phyloP scores from a whole-genome alignment of 139 green algal genomes.

The Spirogloea muscicola region DNA sequence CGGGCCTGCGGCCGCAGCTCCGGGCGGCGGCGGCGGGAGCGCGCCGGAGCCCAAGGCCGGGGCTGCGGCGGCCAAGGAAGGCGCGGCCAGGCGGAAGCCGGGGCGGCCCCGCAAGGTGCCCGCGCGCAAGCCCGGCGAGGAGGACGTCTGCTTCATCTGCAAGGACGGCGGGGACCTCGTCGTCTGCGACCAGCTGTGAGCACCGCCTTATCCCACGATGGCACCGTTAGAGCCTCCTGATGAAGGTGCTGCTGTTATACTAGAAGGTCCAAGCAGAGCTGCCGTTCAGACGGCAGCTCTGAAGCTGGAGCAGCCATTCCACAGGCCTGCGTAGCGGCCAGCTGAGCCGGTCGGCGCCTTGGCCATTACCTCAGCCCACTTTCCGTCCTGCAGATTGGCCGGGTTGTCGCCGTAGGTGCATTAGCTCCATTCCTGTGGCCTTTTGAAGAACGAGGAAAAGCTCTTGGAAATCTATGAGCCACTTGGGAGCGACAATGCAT shows the following conservation, averaged over 20 bases:
- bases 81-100: background rate
- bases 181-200: conserved; percentile 39
- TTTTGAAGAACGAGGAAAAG: no score
- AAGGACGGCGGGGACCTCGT: conserved; percentile 38
- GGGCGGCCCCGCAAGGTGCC: background rate
- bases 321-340: background rate
- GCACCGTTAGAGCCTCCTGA: no score
- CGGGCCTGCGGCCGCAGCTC: background rate
- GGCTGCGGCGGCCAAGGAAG: background rate
- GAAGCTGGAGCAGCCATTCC: conserved; percentile 4
- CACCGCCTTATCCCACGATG: no score
- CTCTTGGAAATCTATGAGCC: no score
- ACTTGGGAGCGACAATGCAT: no score
- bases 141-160: conserved; percentile 48
- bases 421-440: no score
- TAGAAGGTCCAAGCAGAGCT: no score
- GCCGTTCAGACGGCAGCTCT: no score
- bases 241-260: no score
- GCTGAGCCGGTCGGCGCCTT: background rate
- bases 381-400: no score
- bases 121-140: conserved; percentile 38
- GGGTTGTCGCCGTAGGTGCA: no score
- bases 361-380: background rate
- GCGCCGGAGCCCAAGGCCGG: no score
- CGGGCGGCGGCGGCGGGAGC: background rate